A percentile compares a stretch with the other conserved stretches of the same genome.
phyloP scores from a whole-genome alignment of 306 rosid species.

The Neltuma alba region DNA sequence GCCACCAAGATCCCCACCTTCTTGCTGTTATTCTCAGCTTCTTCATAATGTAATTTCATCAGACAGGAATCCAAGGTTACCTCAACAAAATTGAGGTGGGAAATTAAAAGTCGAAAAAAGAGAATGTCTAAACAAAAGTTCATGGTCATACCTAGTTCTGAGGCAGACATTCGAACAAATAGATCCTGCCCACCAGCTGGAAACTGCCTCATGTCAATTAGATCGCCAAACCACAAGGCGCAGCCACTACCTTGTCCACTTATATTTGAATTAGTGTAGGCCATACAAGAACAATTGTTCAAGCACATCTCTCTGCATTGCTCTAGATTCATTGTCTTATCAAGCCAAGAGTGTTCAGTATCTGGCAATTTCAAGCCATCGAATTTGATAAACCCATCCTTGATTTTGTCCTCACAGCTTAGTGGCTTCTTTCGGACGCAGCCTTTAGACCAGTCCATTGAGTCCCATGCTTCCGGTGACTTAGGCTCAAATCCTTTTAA shows the following conservation, averaged over 20 bases:
- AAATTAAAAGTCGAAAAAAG: neutral
- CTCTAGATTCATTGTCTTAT: slow-evolving; percentile 38
- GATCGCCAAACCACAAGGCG: slow-evolving; percentile 72
- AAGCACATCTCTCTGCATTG: slow-evolving; percentile 43
- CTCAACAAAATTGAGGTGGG: slow-evolving; percentile 22
- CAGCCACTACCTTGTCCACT: slow-evolving; percentile 69
- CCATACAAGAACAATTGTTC: slow-evolving; percentile 61
- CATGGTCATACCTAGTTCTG: slow-evolving; percentile 61
- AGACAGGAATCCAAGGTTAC: slow-evolving; percentile 31
- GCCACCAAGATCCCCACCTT: slow-evolving; percentile 36
- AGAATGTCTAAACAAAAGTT: neutral
- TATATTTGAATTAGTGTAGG: slow-evolving; percentile 62
- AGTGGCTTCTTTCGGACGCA: slow-evolving; percentile 41
- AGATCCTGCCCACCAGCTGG: slow-evolving; percentile 66
- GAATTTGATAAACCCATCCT: slow-evolving; percentile 45
- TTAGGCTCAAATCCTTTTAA: slow-evolving; percentile 49
- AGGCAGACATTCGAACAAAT: slow-evolving; percentile 57
- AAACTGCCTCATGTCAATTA: slow-evolving; percentile 52
- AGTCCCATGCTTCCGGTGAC: slow-evolving; percentile 38
- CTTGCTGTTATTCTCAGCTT: slow-evolving; percentile 27
- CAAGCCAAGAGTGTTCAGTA: slow-evolving; percentile 55
- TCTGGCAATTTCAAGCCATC: slow-evolving; percentile 62
- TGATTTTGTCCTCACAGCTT: slow-evolving; percentile 38
- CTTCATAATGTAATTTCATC: slow-evolving; percentile 28
- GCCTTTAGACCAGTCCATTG: slow-evolving; percentile 47